Base-by-base conservation (phyloP, 805 yeast species). In the Nakazawaea holstii region DNA sequence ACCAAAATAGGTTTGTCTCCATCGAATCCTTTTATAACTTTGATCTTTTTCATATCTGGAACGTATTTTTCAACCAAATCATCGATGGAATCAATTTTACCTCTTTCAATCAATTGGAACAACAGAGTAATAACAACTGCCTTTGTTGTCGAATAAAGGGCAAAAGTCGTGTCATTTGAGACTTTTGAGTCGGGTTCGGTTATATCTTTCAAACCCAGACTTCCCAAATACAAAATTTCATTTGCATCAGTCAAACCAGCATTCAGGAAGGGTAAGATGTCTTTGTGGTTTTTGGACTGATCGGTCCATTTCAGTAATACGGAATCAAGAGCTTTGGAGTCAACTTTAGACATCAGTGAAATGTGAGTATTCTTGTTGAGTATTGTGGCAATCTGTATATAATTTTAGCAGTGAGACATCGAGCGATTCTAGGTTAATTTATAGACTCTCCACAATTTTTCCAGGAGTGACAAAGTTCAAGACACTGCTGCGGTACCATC, bases 61-160 rank as follows among this genome's bases (percentile, higher is more conserved):
- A 61, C 46, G 24, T 62, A 51, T 6, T 55, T 37, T 35, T 64
- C 64, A 26, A 65, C 55, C 29, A 60, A 62, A 8, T 58, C 68
- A 39, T 64, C 65, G 43, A 67, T 65, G 24, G 65, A 52, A 5
- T 49, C 52, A 29, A 68, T 41, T 15, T 52, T 39, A 1, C 69
- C 71, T 35, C 55, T 54, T 33, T 69, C 73, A 20, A 62, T 60
- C 28, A 65, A 50, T 43, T 65, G 70, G 31, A 69, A 49, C 1
- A 55, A 47, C 1, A 65, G 68, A 30, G 61, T 57, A 0, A 61
- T 53, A 8, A 65, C 59, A 8, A 65, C 43, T 15, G 60, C 42
- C 49, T 67, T 67, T 6, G 72, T 61, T 33, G 65, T 58, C 7
- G 67, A 61, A 14, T 61, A 68, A 32, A 62, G 51, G 59, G 63